phyloP scores from a whole-genome alignment of 305 asterid genomes.

The Striga hermonthica region DNA sequence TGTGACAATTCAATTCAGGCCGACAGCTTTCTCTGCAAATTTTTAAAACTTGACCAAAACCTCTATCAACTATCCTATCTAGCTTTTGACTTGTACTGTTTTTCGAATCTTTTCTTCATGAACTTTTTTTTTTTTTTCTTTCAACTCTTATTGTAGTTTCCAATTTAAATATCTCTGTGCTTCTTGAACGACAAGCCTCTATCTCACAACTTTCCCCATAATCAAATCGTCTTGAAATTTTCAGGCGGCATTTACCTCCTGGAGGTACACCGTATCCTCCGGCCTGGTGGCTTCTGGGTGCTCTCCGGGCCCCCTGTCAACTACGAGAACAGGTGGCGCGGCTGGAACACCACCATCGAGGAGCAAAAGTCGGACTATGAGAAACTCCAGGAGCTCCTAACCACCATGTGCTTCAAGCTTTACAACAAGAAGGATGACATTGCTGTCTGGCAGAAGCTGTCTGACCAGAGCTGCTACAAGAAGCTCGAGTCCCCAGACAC shows the following conservation, averaged over 20 bases:
- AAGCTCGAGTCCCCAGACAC: constrained; percentile 70
- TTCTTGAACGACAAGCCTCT: no score
- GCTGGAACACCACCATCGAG: constrained; percentile 94
- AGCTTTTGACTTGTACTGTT: no score
- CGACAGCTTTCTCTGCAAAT: no score
- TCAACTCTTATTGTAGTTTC: no score
- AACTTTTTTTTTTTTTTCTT: not conserved
- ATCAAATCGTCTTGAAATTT: constrained; percentile 13
- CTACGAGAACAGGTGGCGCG: constrained; percentile 89
- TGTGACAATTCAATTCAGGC: no score
- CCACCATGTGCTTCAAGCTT: constrained; percentile 85
- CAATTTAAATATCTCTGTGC: no score
- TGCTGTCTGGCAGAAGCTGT: constrained; percentile 87
- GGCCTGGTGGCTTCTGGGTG: constrained; percentile 99
- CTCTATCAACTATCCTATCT: no score
- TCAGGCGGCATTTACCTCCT: constrained; percentile 95
- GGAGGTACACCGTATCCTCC: constrained; percentile 84
- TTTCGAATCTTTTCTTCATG: no score
- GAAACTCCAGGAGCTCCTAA: constrained; percentile 75
- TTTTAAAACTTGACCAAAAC: no score
- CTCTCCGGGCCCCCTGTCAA: constrained; percentile 97
- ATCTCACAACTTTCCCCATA: no score
- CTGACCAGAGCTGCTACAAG: constrained; percentile 71
- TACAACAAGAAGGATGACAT: constrained; percentile 89
- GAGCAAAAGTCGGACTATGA: constrained; percentile 81